Base-by-base conservation (phyloP, 169 alveolate genomes). In the Perkinsus marinus region DNA sequence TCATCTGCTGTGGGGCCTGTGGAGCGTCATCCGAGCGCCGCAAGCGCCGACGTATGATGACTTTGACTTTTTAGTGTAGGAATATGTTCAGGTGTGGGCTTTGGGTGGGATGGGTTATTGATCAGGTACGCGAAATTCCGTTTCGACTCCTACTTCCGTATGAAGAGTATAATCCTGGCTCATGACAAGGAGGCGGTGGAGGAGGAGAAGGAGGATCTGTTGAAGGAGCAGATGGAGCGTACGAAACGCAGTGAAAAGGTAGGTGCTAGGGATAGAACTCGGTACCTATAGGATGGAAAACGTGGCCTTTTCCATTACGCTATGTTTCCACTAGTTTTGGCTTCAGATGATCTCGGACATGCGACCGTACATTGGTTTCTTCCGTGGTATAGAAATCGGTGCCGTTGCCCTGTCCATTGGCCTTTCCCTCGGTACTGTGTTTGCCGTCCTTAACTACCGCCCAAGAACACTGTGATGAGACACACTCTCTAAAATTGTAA, bases 21-120 rank as follows among this genome's bases (percentile, higher is more conserved):
- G 95, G 95, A 90, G 93, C 43, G 91, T 93, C 68, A 92, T 93
- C n/a, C 92, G 95, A 39, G 93, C 94, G 47, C 94, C 95, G 37
- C 92, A 93, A 38, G 92, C 89, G 0, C 93, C 93, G 90, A 91
- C 92, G 39, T 93, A 92, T 41, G 92, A 92, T 34, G 95, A 91
- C 39, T 93, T 93, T 79, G 95, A 92, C 68, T 93, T 93, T 39
- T 41, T 92, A 36, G 91, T 57, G 79, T 57, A 57, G 22, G 79
- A 46, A 37, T 89, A 92, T 41, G 90, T 2, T 57, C 5, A 16
- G 79, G 3, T 16, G 37, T 57, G 79, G 22, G 79, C 36, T 57
- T n/a, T n/a, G n/a, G 34, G 26, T 26, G 79, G 37, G 79, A 57
- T 41, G 3, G 5, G 22, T 57, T 57, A 2, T 19, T 19, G 79